Evolutionary conservation across 2,329 filamentous ascomycete genomes (phyloP), one percentile per base, ranked within the genome.

Genomic region (Colletotrichum graminicola): DNA sequence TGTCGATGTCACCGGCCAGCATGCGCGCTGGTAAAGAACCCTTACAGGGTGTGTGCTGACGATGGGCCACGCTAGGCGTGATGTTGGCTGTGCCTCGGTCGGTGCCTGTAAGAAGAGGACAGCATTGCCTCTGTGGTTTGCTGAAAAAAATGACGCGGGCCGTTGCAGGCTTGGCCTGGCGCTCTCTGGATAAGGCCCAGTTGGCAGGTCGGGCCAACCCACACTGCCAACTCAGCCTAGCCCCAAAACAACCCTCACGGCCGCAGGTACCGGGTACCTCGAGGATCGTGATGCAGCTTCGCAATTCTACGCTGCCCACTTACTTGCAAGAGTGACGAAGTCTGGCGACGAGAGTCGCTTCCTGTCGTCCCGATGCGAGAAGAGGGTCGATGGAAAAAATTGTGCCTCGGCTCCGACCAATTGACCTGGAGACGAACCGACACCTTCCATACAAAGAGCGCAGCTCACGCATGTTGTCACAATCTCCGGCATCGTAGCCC

Each of bases 271-370:
- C 69, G 0, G 56, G 51, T 72, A 72, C 69, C 29, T 69, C 18
- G 45, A 62, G 23, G 36, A 45, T 69, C 60, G 54, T 51, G 59
- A 72, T 69, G 66, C 69, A 56, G 32, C 54, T 72, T 72, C 69
- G 65, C 52, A 72, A 72, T 72, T 65, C 69, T 72, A 69, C 69
- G 69, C 67, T 72, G 66, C 59, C n/a, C 69, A 68, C 55, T 72
- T 56, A 11, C 29, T 29, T 4, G 65, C 52, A 59, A 49, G 39
- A 16, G 11, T 52, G 32, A 59, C 63, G 32, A 59, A 56, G 8
- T 21, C 43, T 43, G 43, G 34, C 45, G 29, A 45, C 29, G 62
- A 70, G 67, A 66, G 49, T 61, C 62, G 47, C 36, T 36, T 61
- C 39, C n/a, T 12, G 34, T 45, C 26, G 32, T 39, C 63, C 39